phyloP scores from a whole-genome alignment of 1,284 basidiomycete species.

The Farysia itapuensis region DNA sequence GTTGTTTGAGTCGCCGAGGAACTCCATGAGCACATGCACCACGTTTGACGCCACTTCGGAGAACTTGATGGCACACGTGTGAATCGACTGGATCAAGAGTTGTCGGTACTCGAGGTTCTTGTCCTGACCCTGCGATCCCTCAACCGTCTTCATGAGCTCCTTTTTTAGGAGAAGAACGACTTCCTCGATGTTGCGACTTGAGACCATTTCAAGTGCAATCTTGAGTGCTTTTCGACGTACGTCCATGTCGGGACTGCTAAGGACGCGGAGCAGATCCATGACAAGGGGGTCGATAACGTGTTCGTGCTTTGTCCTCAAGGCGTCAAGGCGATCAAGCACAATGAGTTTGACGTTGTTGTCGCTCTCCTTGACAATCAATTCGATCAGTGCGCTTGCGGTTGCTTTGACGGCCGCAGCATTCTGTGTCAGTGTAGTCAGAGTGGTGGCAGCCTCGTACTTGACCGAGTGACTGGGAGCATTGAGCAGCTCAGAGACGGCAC shows the following conservation, averaged over 20 bases:
- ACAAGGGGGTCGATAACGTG: conserved; percentile 88
- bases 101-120: conserved; percentile 82
- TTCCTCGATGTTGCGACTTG: conserved; percentile 94
- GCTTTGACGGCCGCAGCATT: conserved; percentile 96
- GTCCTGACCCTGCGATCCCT: conserved; percentile 66
- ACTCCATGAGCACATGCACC: conserved; percentile 96
- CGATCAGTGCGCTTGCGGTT: conserved; percentile 84
- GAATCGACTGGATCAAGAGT: conserved; percentile 94
- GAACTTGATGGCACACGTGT: conserved; percentile 93
- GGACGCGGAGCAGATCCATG: conserved; percentile 91
- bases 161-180: conserved; percentile 96
- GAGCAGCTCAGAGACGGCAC: conserved; percentile 91
- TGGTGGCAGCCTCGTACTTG: conserved; percentile 96
- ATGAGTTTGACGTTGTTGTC: conserved; percentile 99
- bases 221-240: conserved; percentile 88
- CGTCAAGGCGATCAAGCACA: conserved; percentile 88
- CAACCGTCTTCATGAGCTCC: conserved; percentile 80
- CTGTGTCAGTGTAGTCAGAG: conserved; percentile 89
- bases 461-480: conserved; percentile 88
- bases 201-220: conserved; percentile 90
- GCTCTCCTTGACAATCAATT: conserved; percentile 88
- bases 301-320: conserved; percentile 80
- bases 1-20: conserved; percentile 94
- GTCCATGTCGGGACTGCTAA: conserved; percentile 92
- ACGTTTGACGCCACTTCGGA: conserved; percentile 97